Evolutionary conservation across 495 filamentous ascomycete genomes (phyloP).

Genomic region (Amphirosellinia nigrospora): DNA sequence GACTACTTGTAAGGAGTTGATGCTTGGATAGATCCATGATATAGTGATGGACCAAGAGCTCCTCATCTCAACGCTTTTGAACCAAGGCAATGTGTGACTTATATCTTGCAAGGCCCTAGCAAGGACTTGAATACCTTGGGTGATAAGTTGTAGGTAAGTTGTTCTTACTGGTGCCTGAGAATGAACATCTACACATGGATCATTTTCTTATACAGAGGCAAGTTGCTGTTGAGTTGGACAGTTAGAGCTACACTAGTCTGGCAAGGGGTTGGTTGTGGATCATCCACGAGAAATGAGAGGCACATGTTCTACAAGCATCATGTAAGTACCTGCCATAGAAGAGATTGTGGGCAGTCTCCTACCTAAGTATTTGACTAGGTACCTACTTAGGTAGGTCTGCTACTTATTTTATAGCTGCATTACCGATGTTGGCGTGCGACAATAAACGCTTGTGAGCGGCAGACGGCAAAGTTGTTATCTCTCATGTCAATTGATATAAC

Average conservation of each 20-base stretch:
- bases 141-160: neutral
- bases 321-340: neutral
- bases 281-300: neutral
- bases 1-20: neutral
- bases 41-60: neutral
- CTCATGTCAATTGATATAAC: neutral
- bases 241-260: neutral
- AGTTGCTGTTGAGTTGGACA: neutral
- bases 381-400: neutral
- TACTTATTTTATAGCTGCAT: neutral
- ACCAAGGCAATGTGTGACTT: neutral
- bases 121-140: neutral
- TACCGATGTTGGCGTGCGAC: slow-evolving; percentile 9
- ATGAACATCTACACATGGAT: neutral
- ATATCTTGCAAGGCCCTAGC: neutral
- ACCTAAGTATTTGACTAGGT: too few relatives aligned
- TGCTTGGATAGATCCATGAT: neutral
- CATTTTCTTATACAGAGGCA: neutral
- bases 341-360: neutral
- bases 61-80: neutral
- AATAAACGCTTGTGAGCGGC: neutral
- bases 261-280: neutral
- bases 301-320: neutral
- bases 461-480: neutral
- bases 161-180: neutral